Percentiles rank a stretch among this genome's conserved stretches.
These are phyloP conservation scores for Didymella keratinophila DNA, from an alignment of 2,329 filamentous ascomycete genomes.

Conservation along the genomic window DNA sequence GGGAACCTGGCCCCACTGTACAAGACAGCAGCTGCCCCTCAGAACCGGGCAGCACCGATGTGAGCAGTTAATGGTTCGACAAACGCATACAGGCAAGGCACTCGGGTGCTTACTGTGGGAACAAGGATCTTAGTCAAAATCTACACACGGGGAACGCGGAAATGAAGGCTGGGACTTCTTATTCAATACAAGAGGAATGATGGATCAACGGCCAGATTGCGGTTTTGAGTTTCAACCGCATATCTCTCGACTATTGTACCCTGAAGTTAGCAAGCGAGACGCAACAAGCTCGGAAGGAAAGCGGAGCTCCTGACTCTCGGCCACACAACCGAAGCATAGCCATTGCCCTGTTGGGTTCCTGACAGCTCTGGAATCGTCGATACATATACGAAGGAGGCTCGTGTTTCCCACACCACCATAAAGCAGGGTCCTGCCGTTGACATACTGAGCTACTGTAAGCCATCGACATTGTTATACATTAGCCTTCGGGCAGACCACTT, in stretches of 20 bases:
- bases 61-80: constrained; percentile 42
- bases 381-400: constrained; percentile 29
- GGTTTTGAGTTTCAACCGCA: constrained; percentile 32
- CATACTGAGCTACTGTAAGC: background rate
- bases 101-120: constrained; percentile 15
- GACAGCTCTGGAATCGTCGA: constrained; percentile 37
- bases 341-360: constrained; percentile 26
- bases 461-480: constrained; percentile 7
- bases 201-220: constrained; percentile 32
- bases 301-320: constrained; percentile 26
- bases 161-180: constrained; percentile 17
- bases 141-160: constrained; percentile 26
- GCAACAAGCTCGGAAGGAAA: constrained; percentile 25
- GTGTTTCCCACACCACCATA: constrained; percentile 22
- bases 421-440: constrained; percentile 14
- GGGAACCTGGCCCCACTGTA: constrained; percentile 22
- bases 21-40: constrained; percentile 25
- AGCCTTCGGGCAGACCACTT: constrained; percentile 20
- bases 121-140: constrained; percentile 21
- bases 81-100: constrained; percentile 12
- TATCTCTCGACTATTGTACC: constrained; percentile 30
- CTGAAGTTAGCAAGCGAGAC: constrained; percentile 32
- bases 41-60: constrained; percentile 28
- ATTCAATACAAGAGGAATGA: constrained; percentile 17
- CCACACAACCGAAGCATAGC: constrained; percentile 26